Evolutionary conservation across 345 rosid species (phyloP), one percentile per base, ranked within the genome.

Genomic region (Nasturtium officinale): DNA sequence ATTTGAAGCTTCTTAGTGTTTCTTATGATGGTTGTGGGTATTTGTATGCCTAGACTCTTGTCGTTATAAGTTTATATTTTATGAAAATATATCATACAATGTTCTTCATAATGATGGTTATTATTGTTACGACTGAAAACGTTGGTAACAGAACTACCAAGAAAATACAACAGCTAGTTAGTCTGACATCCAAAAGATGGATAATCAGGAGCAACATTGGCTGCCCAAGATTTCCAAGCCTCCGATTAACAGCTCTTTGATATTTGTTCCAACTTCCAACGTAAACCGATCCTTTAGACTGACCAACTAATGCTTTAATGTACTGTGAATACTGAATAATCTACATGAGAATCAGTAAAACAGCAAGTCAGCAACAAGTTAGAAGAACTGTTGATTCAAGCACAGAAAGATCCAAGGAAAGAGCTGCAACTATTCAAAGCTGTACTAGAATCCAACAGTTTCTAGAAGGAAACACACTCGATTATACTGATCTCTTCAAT

Each of bases 1-100:
- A 76, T 63, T 46, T 37, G 65, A 76, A 55, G 65, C 71, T 55
- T 76, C 23, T n/a, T 45, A 32, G 56, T 76, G 59, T 55, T 35
- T 62, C 21, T 51, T 4, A 15, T 69, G 33, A 53, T 68, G 69
- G 50, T 69, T 61, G 45, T 43, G 28, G 64, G 52, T 45, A 47
- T 54, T 54, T 26, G 11, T 18, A 7, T 18, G 45, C 21, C 53
- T 61, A 33, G 52, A 69, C 50, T 68, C 5, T 32, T 35, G 10
- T 23, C 18, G 16, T 20, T 63, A 7, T 16, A 46, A 25, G 29
- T 17, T 61, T 38, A 56, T 46, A 51, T 54, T 45, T 63, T 73
- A 52, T 61, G 11, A 54, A 45, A 9, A 9, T 16, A 62, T 40
- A 56, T 18, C 2, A 47, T 18, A 17, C 7, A 17, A 7, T 51